Base-by-base conservation (phyloP, 2,329 filamentous ascomycete species). In the Alternaria arbusti region DNA sequence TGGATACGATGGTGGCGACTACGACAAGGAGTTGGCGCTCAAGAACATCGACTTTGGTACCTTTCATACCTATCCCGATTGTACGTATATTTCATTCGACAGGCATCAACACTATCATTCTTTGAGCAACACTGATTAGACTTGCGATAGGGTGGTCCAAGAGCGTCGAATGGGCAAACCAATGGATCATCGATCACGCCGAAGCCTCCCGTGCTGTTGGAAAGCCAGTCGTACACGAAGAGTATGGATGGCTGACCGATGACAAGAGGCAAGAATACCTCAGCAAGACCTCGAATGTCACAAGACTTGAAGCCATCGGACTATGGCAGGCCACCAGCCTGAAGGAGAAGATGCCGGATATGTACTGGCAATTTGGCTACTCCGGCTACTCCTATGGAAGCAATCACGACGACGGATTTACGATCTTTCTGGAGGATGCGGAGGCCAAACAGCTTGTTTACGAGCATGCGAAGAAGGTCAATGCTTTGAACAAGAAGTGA, bases 291-390 rank as follows among this genome's bases (percentile, higher is more conserved):
- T 76, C 77, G n/a, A 81, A 84, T 59, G 76, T 80, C 36, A 84
- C 84, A 0, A 72, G 86, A 0, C 55, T 81, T 0, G 80, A 84
- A 54, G 85, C 84, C 1, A 63, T 86, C 2, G 79, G 81, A 11
- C 75, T 78, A 30, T 87, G 86, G 85, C 86, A 87, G 74, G 77
- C 79, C 23, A 85, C 85, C 6, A 80, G 77, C 13, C 66, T 85
- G 7, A 76, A 83, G 59, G 81, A 85, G 69, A 82, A 83, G 66
- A 79, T 88, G 72, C 76, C 83, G 3, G 85, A 87, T 64, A 80
- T 87, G 81, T 88, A 83, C 75, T 88, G 86, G 86, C 86, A 88
- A 65, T 87, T 80, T 66, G 86, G 86, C 0, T 87, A 78, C 66
- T 82, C 79, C 5, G 79, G 78, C 0, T 87, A 82, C 68, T 86